Percentiles rank a stretch among this genome's conserved stretches.
These are phyloP conservation scores for Urtica urens DNA, from an alignment of 306 rosid genomes.

Conservation along the genomic window DNA sequence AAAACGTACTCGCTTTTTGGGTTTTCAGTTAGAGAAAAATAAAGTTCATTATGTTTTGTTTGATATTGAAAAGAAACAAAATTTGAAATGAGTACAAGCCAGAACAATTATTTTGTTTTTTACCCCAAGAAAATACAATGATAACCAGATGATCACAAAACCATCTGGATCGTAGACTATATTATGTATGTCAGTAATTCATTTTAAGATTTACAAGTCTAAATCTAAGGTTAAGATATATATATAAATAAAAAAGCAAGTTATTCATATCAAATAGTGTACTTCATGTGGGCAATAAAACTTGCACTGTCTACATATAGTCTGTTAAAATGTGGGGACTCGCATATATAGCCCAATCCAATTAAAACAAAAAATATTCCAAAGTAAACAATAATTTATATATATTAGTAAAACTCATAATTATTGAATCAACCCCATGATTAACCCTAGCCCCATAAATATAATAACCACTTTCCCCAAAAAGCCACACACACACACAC, in stretches of 20 bases:
- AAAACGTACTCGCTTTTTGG: neutral
- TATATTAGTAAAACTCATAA: no score
- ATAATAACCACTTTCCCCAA: no score
- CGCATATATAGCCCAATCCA: slow-evolving; percentile 11
- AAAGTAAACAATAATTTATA: no score
- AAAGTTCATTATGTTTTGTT: neutral
- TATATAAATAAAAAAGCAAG: neutral
- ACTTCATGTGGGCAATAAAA: slow-evolving; percentile 9
- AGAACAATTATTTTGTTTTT: neutral
- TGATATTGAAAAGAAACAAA: neutral
- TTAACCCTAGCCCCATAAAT: no score
- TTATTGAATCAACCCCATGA: no score
- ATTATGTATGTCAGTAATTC: no score
- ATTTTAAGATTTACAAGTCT: neutral
- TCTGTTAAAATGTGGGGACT: slow-evolving; percentile 21
- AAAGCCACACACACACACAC: neutral
- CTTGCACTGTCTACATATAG: slow-evolving; percentile 2
- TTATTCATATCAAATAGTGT: neutral
- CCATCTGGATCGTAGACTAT: neutral
- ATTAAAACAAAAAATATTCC: neutral
- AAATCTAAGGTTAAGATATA: neutral
- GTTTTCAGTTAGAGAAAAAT: neutral
- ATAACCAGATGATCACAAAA: neutral
- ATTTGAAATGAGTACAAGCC: neutral
- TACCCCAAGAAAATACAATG: neutral